A percentile compares a stretch with the other conserved stretches of the same genome.
Conservation (phyloP, 495 filamentous ascomycete genomes). For the Trichoderma asperelloides region DNA sequence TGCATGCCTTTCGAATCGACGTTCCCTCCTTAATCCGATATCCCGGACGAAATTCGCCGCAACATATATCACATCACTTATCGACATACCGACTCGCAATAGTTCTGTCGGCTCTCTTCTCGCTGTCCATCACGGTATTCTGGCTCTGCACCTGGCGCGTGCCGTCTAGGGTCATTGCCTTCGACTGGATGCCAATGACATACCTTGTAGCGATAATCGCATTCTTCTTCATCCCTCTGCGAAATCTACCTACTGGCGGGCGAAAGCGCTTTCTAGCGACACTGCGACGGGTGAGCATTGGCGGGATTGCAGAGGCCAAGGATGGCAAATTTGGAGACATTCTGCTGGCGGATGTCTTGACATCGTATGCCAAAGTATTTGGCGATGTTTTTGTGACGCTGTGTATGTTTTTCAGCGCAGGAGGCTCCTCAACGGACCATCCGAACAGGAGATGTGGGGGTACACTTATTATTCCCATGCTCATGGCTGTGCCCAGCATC, state of each 20-base stretch:
- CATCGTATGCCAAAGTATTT: conserved; percentile 85
- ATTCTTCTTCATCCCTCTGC: conserved; percentile 63
- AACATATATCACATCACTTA: conserved; percentile 62
- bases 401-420: conserved; percentile 74
- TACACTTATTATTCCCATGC: conserved; percentile 61
- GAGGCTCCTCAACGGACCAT: conserved; percentile 62
- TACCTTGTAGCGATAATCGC: conserved; percentile 62
- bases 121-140: conserved; percentile 64
- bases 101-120: conserved; percentile 60
- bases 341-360: conserved; percentile 87
- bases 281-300: conserved; percentile 63
- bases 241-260: conserved; percentile 54
- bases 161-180: conserved; percentile 54
- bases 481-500: conserved; percentile 70
- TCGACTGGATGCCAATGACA: conserved; percentile 73
- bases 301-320: conserved; percentile 68
- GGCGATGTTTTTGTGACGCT: conserved; percentile 80
- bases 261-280: conserved; percentile 65
- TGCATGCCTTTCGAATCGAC: conserved; percentile 66
- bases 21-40: conserved; percentile 74
- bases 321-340: conserved; percentile 92
- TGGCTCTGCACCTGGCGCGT: conserved; percentile 69
- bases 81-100: conserved; percentile 77
- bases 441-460: conserved; percentile 78
- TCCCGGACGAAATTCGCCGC: conserved; percentile 53